Percentiles rank a stretch among this genome's conserved stretches.
Evolutionary conservation across 352 stramenopile genomes (phyloP).

Genomic region (Pythium pyrilobum): DNA sequence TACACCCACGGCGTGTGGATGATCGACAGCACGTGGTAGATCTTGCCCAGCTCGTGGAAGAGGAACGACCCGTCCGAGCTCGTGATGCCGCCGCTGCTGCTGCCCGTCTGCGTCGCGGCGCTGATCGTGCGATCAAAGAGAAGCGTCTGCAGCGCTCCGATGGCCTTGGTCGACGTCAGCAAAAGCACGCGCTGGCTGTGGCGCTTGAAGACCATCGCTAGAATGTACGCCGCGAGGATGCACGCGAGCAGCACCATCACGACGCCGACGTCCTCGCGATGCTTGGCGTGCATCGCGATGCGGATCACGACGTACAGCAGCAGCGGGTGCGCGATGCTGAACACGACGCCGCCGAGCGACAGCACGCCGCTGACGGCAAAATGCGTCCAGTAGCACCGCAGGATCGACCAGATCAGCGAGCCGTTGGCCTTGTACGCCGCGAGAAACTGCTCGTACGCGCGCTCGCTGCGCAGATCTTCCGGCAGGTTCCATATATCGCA

Average conservation of each 20-base stretch:
- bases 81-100: neutral
- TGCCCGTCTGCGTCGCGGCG: neutral
- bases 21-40: slow-evolving; percentile 18
- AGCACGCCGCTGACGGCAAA: slow-evolving; percentile 9
- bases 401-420: slow-evolving; percentile 12
- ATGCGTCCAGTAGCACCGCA: slow-evolving; percentile 15
- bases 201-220: neutral
- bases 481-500: slow-evolving; percentile 14
- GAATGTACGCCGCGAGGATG: neutral
- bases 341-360: neutral
- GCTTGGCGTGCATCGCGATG: slow-evolving; percentile 3
- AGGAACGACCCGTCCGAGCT: slow-evolving; percentile 14
- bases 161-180: slow-evolving; percentile 5
- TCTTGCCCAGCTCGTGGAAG: slow-evolving; percentile 19
- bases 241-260: neutral
- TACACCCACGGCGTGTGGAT: slow-evolving; percentile 15
- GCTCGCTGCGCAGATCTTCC: slow-evolving; percentile 6
- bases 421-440: slow-evolving; percentile 5
- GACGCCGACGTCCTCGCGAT: neutral
- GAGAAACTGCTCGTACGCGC: slow-evolving; percentile 14
- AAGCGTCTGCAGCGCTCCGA: slow-evolving; percentile 17
- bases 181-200: slow-evolving; percentile 9
- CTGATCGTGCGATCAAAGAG: slow-evolving; percentile 16
- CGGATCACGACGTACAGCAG: slow-evolving; percentile 16
- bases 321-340: slow-evolving; percentile 18